A percentile compares a stretch with the other conserved stretches of the same genome.
These are phyloP conservation scores for Fusarium xyrophilum DNA, from an alignment of 2,329 filamentous ascomycete genomes.

Conservation along the genomic window DNA sequence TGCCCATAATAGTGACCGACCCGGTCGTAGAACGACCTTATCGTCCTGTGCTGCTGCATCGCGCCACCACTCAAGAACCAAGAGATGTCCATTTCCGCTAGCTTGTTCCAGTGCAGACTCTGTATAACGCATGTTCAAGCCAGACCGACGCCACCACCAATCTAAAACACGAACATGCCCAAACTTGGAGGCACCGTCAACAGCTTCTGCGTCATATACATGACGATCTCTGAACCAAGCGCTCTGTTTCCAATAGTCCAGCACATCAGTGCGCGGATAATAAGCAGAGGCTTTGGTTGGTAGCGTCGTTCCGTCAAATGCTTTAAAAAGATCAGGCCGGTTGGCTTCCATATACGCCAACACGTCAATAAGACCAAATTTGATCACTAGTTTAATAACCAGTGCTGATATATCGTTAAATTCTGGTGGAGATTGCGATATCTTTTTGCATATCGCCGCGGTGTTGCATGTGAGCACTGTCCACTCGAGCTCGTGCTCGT, in stretches of 20 bases:
- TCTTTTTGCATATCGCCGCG: constrained; percentile 73
- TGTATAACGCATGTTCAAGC: constrained; percentile 82
- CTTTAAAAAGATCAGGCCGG: constrained; percentile 78
- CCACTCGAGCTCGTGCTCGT: constrained; percentile 83
- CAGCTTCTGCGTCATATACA: constrained; percentile 77
- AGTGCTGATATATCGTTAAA: constrained; percentile 77
- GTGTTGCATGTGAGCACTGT: constrained; percentile 78
- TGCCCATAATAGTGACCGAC: constrained; percentile 82
- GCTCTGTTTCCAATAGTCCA: constrained; percentile 91
- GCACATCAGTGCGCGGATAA: constrained; percentile 81
- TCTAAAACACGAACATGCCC: constrained; percentile 86
- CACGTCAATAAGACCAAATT: constrained; percentile 83
- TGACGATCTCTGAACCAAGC: constrained; percentile 84
- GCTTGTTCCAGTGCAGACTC: constrained; percentile 88
- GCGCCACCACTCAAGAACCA: constrained; percentile 94
- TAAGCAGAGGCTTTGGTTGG: constrained; percentile 88
- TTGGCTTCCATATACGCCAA: constrained; percentile 71
- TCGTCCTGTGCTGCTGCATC: constrained; percentile 68
- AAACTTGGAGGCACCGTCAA: constrained; percentile 86
- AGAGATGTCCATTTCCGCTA: constrained; percentile 81
- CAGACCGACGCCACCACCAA: constrained; percentile 85
- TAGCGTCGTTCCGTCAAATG: constrained; percentile 83
- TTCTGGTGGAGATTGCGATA: constrained; percentile 73
- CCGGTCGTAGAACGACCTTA: constrained; percentile 72
- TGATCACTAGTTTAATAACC: constrained; percentile 87